Percentiles rank a stretch among this genome's conserved stretches.
phyloP scores from a whole-genome alignment of 2,329 filamentous ascomycete genomes.

The Pseudogymnoascus sp. region DNA sequence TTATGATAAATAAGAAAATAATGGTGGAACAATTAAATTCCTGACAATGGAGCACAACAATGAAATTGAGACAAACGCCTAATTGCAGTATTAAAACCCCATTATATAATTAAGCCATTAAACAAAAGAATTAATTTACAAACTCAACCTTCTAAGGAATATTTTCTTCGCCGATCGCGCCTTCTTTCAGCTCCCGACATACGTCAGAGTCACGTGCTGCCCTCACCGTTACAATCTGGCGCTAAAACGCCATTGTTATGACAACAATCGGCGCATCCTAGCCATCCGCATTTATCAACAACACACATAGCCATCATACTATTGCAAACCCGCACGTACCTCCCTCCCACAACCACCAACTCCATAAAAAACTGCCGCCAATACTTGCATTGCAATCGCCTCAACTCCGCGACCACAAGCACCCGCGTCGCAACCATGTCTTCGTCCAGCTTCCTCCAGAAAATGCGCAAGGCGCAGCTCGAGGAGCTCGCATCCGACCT shows the following conservation, averaged over 20 bases:
- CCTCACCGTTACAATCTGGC: not conserved
- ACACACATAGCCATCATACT: conserved; percentile 8
- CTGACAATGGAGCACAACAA: not conserved
- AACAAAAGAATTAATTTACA: not conserved
- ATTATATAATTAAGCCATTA: not conserved
- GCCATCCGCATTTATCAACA: conserved; percentile 9
- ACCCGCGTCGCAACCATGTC: conserved; percentile 46
- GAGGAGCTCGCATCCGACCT: conserved; percentile 62
- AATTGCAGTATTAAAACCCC: not conserved
- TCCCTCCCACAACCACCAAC: conserved; percentile 23
- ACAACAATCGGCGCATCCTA: conserved; percentile 8
- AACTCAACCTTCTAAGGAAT: not conserved
- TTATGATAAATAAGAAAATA: not conserved
- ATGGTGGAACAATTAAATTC: not conserved
- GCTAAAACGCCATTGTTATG: conserved; percentile 9
- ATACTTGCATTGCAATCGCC: conserved; percentile 31
- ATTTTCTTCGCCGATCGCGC: not conserved
- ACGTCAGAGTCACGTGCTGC: not conserved
- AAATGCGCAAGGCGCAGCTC: conserved; percentile 76
- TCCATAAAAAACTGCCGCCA: conserved; percentile 14
- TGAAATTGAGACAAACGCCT: not conserved
- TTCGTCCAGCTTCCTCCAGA: conserved; percentile 63
- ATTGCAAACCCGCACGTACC: conserved; percentile 8
- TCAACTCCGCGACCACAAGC: conserved; percentile 35
- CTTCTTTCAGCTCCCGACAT: not conserved